phyloP scores from a whole-genome alignment of 257 asterid species.

The Ilex aquifolium region DNA sequence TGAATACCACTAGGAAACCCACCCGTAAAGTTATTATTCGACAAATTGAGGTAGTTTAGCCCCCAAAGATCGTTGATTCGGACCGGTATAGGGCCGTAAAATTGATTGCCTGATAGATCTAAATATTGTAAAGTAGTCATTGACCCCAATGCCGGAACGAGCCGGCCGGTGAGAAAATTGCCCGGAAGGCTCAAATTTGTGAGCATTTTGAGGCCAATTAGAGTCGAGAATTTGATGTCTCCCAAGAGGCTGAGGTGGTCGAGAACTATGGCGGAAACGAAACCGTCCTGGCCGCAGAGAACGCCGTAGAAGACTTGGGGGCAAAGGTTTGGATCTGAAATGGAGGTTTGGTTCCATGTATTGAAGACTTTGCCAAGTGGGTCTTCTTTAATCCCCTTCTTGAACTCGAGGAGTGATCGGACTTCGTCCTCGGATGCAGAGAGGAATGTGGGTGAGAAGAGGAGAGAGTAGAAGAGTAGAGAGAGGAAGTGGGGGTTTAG shows the following conservation, averaged over 20 bases:
- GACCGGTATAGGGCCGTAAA: slow-evolving; percentile 74
- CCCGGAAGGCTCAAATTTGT: slow-evolving; percentile 65
- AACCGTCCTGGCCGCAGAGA: slow-evolving; percentile 33
- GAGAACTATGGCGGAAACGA: slow-evolving; percentile 48
- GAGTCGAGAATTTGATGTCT: slow-evolving; percentile 65
- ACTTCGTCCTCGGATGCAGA: slow-evolving; percentile 46
- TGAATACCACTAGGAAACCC: slow-evolving; percentile 58
- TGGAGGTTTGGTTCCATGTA: slow-evolving; percentile 39
- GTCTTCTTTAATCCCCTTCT: slow-evolving; percentile 68
- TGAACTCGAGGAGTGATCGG: slow-evolving; percentile 78
- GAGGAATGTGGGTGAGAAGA: slow-evolving; percentile 22
- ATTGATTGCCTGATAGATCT: slow-evolving; percentile 73
- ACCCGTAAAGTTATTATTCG: slow-evolving; percentile 51
- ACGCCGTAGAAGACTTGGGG: slow-evolving; percentile 65
- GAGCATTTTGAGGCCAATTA: slow-evolving; percentile 49
- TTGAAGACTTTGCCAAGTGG: slow-evolving; percentile 44
- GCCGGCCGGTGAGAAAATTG: slow-evolving; percentile 64
- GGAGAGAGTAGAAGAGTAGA: slow-evolving; percentile 18
- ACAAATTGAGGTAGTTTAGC: slow-evolving; percentile 54
- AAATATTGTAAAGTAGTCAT: slow-evolving; percentile 57
- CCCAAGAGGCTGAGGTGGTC: slow-evolving; percentile 56
- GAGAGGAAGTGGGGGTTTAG: slow-evolving; percentile 4
- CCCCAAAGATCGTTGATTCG: slow-evolving; percentile 59
- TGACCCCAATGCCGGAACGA: slow-evolving; percentile 63
- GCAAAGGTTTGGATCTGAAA: slow-evolving; percentile 41